phyloP scores from a whole-genome alignment of 148 eudicot species.

The Fagopyrum homotropicum region DNA sequence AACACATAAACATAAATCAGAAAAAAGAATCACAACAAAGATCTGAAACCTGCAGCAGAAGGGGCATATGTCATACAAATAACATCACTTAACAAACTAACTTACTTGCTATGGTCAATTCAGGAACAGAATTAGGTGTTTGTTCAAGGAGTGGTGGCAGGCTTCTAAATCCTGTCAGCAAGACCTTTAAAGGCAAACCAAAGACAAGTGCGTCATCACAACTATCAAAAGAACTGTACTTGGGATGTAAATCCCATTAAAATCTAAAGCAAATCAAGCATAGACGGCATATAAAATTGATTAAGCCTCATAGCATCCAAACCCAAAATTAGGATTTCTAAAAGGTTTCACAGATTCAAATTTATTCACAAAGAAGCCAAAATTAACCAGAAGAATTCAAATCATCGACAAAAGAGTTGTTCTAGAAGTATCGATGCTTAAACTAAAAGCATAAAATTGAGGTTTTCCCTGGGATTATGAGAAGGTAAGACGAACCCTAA shows the following conservation, averaged over 20 bases:
- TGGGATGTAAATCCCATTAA: neutral
- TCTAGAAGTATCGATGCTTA: neutral
- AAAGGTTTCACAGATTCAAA: neutral
- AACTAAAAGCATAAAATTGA: neutral
- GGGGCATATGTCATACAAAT: neutral
- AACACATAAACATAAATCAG: constrained; percentile 1
- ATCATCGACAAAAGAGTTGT: neutral
- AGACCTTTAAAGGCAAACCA: constrained; percentile 39
- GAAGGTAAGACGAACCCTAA: neutral
- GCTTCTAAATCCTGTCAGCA: constrained; percentile 62
- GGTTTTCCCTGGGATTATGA: neutral
- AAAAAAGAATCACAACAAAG: constrained; percentile 4
- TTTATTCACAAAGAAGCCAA: neutral
- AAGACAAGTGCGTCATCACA: neutral
- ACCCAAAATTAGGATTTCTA: neutral
- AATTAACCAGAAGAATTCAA: neutral
- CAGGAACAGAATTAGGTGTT: constrained; percentile 62
- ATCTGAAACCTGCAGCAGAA: neutral
- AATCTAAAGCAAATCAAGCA: neutral
- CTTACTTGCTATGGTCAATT: constrained; percentile 82
- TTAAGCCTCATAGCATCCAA: neutral
- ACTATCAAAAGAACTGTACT: neutral
- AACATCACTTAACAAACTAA: neutral
- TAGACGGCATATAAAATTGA: neutral
- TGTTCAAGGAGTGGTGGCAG: constrained; percentile 78